phyloP scores from a whole-genome alignment of 108 stramenopile species.

The Cyclotella choctawhatcheeana region DNA sequence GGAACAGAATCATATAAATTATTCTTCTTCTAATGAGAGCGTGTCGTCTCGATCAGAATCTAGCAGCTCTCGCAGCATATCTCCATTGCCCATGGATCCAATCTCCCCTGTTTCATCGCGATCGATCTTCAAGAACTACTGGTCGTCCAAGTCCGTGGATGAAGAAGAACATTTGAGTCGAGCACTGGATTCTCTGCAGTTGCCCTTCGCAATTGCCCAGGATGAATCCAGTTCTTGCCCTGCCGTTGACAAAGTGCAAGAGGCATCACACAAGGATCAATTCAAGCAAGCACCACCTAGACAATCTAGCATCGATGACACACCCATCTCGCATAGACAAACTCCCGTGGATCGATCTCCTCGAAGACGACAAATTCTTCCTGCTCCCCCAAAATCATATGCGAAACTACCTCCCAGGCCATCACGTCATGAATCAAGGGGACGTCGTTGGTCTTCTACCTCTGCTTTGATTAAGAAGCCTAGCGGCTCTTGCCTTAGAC shows the following conservation, averaged over 20 bases:
- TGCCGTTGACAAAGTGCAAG: neutral
- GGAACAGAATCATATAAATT: neutral
- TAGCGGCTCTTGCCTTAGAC: conserved; percentile 25
- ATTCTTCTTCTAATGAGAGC: neutral
- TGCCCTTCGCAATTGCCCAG: conserved; percentile 12
- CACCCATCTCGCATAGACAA: conserved; percentile 1
- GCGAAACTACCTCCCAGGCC: conserved; percentile 2
- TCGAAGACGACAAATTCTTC: conserved; percentile 40
- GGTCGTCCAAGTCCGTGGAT: conserved; percentile 12
- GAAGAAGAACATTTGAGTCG: conserved; percentile 16
- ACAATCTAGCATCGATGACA: neutral
- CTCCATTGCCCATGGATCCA: conserved; percentile 5
- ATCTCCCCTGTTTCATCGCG: conserved; percentile 8
- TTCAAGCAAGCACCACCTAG: neutral
- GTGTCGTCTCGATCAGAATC: neutral
- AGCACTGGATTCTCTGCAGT: conserved; percentile 6
- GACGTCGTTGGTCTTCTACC: conserved; percentile 38
- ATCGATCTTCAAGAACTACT: conserved; percentile 38
- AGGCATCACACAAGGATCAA: neutral
- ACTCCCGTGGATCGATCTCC: neutral
- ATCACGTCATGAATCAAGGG: neutral
- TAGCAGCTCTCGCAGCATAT: conserved; percentile 6
- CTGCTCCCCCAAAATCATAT: conserved; percentile 12
- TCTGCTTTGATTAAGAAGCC: conserved; percentile 21
- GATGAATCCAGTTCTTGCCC: neutral